Evolutionary conservation across 352 stramenopile species (phyloP).

Genomic region (Pythium dissotocum): DNA sequence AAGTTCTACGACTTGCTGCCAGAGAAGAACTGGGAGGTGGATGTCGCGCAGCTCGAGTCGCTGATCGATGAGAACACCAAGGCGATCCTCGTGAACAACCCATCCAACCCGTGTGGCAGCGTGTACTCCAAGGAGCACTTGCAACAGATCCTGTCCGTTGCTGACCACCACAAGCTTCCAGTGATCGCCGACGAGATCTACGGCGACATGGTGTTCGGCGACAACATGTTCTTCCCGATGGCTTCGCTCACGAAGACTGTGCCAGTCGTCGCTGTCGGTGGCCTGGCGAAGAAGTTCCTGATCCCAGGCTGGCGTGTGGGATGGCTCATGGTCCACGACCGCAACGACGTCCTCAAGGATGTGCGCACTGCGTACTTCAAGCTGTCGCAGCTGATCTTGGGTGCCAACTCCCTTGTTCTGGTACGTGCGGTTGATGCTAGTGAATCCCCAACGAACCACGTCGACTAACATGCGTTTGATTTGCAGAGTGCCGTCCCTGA

Average conservation of each 20-base stretch:
- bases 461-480: slow-evolving; percentile 1
- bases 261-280: slow-evolving; percentile 75
- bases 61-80: slow-evolving; percentile 86
- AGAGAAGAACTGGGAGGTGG: slow-evolving; percentile 91
- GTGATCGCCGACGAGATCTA: slow-evolving; percentile 92
- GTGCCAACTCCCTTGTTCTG: slow-evolving; percentile 89
- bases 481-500: slow-evolving; percentile 76
- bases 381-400: slow-evolving; percentile 93
- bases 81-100: slow-evolving; percentile 96
- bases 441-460: no score
- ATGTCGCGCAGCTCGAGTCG: slow-evolving; percentile 91
- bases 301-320: slow-evolving; percentile 95
- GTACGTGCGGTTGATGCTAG: slow-evolving; percentile 20
- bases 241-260: slow-evolving; percentile 80
- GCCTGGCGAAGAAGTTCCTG: slow-evolving; percentile 96
- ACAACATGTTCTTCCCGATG: slow-evolving; percentile 81
- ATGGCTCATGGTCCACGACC: slow-evolving; percentile 95
- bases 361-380: slow-evolving; percentile 89
- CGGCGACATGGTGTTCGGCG: slow-evolving; percentile 80
- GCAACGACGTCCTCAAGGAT: slow-evolving; percentile 69
- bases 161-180: slow-evolving; percentile 87
- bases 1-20: slow-evolving; percentile 91
- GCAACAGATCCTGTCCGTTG: slow-evolving; percentile 70
- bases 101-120: slow-evolving; percentile 92
- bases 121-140: slow-evolving; percentile 91